These are phyloP conservation scores for Spergularia azorica DNA, from an alignment of 179 eudicot genomes.

Conservation along the genomic window DNA sequence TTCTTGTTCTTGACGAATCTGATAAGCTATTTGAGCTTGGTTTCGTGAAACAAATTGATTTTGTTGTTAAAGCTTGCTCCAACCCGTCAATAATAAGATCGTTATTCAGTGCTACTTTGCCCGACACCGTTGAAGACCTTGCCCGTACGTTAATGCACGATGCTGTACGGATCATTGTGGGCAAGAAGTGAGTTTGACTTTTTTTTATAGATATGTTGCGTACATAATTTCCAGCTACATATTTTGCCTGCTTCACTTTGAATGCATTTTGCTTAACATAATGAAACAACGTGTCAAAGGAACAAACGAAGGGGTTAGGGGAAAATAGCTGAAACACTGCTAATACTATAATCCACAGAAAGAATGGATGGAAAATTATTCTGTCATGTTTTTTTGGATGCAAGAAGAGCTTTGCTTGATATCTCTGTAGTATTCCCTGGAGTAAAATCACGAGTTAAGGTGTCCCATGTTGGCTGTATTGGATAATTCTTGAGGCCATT, in stretches of 20 bases:
- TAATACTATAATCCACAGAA: neutral
- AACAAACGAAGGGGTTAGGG: neutral
- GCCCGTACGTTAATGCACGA: slow-evolving; percentile 99
- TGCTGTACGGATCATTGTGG: slow-evolving; percentile 92
- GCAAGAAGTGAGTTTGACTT: slow-evolving; percentile 72
- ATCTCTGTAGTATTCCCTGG: neutral
- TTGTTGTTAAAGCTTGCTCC: slow-evolving; percentile 92
- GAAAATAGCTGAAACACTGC: neutral
- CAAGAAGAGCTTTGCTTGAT: too few relatives aligned
- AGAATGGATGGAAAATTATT: neutral
- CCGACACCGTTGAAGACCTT: slow-evolving; percentile 98
- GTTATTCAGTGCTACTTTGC: slow-evolving; percentile 94
- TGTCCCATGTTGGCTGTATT: neutral
- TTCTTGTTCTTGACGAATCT: slow-evolving; percentile 96
- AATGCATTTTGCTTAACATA: neutral
- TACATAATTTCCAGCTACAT: slow-evolving; percentile 7
- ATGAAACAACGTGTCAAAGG: neutral
- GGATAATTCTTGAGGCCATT: neutral
- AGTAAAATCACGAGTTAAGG: neutral
- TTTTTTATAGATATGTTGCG: neutral
- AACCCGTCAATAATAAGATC: slow-evolving; percentile 84
- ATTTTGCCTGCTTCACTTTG: slow-evolving; percentile 17
- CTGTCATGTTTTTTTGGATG: neutral
- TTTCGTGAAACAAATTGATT: slow-evolving; percentile 91
- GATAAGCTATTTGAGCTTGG: slow-evolving; percentile 97